Evolutionary conservation across 148 eudicot species (phyloP).

Genomic region (Suaeda aralocaspica): DNA sequence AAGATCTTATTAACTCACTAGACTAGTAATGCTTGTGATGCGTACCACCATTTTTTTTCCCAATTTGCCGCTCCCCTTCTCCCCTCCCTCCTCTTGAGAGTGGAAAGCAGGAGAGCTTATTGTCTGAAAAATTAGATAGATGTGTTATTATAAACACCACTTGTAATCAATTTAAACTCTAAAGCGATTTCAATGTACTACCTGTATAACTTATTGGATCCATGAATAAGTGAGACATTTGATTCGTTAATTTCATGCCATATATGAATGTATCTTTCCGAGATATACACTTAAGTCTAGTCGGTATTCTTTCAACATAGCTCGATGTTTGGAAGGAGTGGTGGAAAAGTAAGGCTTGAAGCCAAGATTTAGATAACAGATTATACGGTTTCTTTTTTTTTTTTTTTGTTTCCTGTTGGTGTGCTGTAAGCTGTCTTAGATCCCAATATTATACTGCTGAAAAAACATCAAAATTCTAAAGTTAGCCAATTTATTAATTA

Average conservation of each 20-base stretch:
- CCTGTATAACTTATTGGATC: neutral
- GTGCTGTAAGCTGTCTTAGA: neutral
- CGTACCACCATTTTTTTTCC: neutral
- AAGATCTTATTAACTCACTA: conserved; percentile 61
- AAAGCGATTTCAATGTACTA: too few species aligned
- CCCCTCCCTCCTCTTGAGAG: neutral
- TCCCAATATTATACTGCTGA: too few species aligned
- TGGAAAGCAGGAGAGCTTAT: neutral
- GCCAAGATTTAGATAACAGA: neutral
- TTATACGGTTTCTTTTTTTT: too few species aligned
- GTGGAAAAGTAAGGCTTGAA: neutral
- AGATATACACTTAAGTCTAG: neutral
- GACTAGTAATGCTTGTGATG: conserved; percentile 28
- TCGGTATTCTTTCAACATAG: neutral
- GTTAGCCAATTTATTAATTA: too few species aligned
- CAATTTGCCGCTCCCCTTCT: neutral
- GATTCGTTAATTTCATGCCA: neutral
- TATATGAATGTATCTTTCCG: neutral
- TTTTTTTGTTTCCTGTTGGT: too few species aligned
- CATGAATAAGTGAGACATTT: neutral
- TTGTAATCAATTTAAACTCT: too few species aligned
- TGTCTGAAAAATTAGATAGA: neutral
- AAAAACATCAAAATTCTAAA: neutral
- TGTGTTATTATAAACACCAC: neutral
- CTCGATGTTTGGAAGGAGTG: neutral